These are phyloP conservation scores for Diaporthe vexans DNA, from an alignment of 2,329 filamentous ascomycete species.

Conservation along the genomic window DNA sequence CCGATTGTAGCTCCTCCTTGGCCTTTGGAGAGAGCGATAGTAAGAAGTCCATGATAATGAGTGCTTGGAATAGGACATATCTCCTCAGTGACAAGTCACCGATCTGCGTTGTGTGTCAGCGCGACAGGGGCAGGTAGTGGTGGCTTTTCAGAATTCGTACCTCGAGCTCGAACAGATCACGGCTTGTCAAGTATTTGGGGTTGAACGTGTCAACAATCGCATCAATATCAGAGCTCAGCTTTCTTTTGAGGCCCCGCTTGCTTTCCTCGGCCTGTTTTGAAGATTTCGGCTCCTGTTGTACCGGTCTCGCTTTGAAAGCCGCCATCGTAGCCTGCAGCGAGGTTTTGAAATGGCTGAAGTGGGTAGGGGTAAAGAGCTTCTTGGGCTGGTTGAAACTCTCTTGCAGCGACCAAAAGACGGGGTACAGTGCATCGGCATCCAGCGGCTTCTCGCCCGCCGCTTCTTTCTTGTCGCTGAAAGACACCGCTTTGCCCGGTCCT, in stretches of 20 bases:
- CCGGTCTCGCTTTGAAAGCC: slow-evolving; percentile 66
- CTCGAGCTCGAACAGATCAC: slow-evolving; percentile 95
- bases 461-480: slow-evolving; percentile 59
- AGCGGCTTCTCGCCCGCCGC: slow-evolving; percentile 63
- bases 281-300: slow-evolving; percentile 60
- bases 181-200: slow-evolving; percentile 97
- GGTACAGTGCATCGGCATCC: slow-evolving; percentile 83
- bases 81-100: slow-evolving; percentile 94
- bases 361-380: slow-evolving; percentile 78
- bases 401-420: slow-evolving; percentile 94
- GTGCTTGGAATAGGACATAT: slow-evolving; percentile 93
- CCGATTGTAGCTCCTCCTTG: slow-evolving; percentile 81
- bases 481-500: slow-evolving; percentile 58
- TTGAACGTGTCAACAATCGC: slow-evolving; percentile 85
- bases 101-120: slow-evolving; percentile 67
- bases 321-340: slow-evolving; percentile 77
- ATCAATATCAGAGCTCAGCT: slow-evolving; percentile 71
- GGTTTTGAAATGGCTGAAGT: slow-evolving; percentile 85
- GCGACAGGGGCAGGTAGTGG: background rate
- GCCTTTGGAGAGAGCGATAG: slow-evolving; percentile 87
- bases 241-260: slow-evolving; percentile 78
- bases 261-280: slow-evolving; percentile 73
- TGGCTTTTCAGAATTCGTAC: slow-evolving; percentile 59
- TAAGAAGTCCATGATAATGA: slow-evolving; percentile 95
- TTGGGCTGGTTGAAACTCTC: slow-evolving; percentile 92